Percentiles rank a stretch among this genome's conserved stretches.
These are phyloP conservation scores for Neurospora discreta DNA, from an alignment of 495 filamentous ascomycete genomes.

Conservation along the genomic window DNA sequence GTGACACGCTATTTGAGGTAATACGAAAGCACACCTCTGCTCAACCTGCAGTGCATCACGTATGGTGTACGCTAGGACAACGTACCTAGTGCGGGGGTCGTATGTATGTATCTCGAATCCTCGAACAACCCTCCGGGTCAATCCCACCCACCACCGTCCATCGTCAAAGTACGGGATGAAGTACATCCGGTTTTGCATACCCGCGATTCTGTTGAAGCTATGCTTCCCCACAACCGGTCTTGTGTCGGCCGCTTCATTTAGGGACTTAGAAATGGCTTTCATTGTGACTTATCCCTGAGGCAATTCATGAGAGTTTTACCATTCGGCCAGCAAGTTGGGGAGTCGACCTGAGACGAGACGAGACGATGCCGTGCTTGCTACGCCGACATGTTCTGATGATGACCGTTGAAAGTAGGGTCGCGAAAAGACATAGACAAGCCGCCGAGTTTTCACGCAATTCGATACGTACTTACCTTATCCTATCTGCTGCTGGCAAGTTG, in stretches of 20 bases:
- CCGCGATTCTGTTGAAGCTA: background rate
- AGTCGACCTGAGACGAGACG: background rate
- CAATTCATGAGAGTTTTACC: background rate
- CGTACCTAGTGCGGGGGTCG: background rate
- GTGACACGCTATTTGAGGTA: background rate
- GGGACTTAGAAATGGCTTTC: background rate
- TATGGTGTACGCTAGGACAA: background rate
- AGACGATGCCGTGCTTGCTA: background rate
- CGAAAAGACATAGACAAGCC: background rate
- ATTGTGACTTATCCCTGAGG: background rate
- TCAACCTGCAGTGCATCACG: background rate
- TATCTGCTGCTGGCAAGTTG: background rate
- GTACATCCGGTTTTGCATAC: background rate
- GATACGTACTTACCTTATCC: background rate
- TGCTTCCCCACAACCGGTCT: background rate
- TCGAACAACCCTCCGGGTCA: background rate
- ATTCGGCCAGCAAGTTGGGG: background rate
- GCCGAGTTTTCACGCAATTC: background rate
- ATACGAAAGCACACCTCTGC: background rate
- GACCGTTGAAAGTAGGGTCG: background rate
- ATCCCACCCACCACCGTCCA: background rate
- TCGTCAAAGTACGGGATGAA: background rate
- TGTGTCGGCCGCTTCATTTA: background rate
- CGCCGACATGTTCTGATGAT: background rate
- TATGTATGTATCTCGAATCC: background rate